phyloP scores from a whole-genome alignment of 176 grass and related monocot species.

The Oryza rufipogon region DNA sequence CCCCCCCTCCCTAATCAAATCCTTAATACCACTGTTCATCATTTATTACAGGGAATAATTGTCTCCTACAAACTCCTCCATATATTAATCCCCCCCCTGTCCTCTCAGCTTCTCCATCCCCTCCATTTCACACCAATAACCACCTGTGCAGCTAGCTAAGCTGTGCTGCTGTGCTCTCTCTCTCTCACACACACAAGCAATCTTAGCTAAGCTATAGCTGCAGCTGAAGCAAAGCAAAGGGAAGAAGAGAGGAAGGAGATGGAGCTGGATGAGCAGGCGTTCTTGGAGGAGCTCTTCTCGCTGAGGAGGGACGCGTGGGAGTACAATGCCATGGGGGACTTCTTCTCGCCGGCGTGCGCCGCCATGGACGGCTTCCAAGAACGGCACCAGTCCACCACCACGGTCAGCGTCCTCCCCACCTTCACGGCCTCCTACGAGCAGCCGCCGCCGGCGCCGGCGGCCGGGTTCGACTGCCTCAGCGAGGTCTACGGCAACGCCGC shows the following conservation, averaged over 20 bases:
- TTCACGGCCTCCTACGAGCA: slow-evolving; percentile 67
- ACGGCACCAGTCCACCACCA: slow-evolving; percentile 52
- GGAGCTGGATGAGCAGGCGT: slow-evolving; percentile 92
- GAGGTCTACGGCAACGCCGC: slow-evolving; percentile 58
- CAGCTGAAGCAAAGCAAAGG: background rate
- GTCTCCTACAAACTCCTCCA: slow-evolving; percentile 32
- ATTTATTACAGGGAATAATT: slow-evolving; percentile 74
- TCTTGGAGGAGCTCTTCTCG: slow-evolving; percentile 88
- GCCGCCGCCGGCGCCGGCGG: background rate
- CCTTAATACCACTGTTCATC: slow-evolving; percentile 24
- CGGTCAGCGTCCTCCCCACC: slow-evolving; percentile 55
- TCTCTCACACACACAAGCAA: background rate
- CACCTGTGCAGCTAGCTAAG: background rate
- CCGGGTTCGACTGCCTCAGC: slow-evolving; percentile 79
- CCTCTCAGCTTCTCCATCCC: background rate
- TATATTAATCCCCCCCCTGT: slow-evolving; percentile 46
- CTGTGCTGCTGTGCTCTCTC: background rate
- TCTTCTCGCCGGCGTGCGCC: slow-evolving; percentile 61
- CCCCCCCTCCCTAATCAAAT: slow-evolving; percentile 36
- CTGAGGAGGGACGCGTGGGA: slow-evolving; percentile 78
- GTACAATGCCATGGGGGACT: slow-evolving; percentile 76
- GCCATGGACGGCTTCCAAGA: slow-evolving; percentile 82
- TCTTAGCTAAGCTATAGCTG: background rate
- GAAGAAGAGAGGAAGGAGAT: slow-evolving; percentile 26
- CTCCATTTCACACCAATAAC: background rate